Base-by-base conservation (phyloP, 257 asterid genomes). In the Parsonsia alboflavescens region DNA sequence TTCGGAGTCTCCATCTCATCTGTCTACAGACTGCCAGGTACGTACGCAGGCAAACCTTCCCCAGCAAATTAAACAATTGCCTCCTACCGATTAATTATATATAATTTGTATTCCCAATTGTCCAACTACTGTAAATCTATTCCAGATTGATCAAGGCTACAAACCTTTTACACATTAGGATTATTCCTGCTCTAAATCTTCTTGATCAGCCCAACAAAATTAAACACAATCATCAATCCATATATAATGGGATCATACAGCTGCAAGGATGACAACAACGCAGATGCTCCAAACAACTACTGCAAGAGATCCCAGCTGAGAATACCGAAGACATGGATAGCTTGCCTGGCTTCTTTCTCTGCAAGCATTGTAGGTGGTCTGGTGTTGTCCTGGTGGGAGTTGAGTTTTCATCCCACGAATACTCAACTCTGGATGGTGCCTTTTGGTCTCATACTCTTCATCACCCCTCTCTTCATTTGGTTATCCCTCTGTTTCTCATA, bases 371-470 rank as follows among this genome's bases (percentile, higher is more conserved):
- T 57, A 0, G 90, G 92, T 6, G 90, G 80, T 13, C 33, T 85
- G 61, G 19, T 82, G 22, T 74, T 87, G 78, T 33, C 73, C 42
- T 80, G 81, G 85, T 87, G 89, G 92, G 79, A 70, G 36, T 26
- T 68, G 11, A 77, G 79, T 22, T 82, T 77, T 68, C 92, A 87
- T 77, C 76, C 69, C 61, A 80, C 82, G 24, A 82, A 85, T 73
- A 44, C 71, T 19, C 87, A 85, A 52, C 82, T 75, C 13, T 87
- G 92, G 92, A 87, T 87, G 92, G 88, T 85, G 73, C 92, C 92
- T 66, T 2, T 84, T 6, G 90, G 92, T 45, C 88, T 87, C 16
- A 58, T 87, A 66, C 76, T 85, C 42, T 80, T 83, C 11, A 36
- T 73, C 71, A 83, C 88, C 10, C 89, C 91, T 2, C 70, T 77